phyloP scores from a whole-genome alignment of 352 stramenopile species.

The Halophytophthora batemanensis region DNA sequence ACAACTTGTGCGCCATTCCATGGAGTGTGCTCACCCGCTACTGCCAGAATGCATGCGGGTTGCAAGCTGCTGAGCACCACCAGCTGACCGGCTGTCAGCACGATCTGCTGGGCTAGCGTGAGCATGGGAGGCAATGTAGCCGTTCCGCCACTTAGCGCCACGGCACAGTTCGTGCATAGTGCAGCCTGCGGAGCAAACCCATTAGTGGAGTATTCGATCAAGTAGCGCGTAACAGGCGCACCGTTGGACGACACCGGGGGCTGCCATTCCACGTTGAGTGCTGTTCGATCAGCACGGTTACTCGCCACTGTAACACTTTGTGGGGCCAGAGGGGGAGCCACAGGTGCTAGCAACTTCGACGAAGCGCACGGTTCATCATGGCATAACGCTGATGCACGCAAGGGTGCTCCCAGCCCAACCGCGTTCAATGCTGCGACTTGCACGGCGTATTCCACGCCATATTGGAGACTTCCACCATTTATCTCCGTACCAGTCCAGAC shows the following conservation, averaged over 20 bases:
- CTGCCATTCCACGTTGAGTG: slow-evolving; percentile 87
- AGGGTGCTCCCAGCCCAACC: slow-evolving; percentile 66
- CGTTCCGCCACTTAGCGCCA: slow-evolving; percentile 28
- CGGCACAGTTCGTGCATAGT: slow-evolving; percentile 54
- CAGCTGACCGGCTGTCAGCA: slow-evolving; percentile 35
- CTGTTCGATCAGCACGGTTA: slow-evolving; percentile 65
- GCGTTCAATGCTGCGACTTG: slow-evolving; percentile 87
- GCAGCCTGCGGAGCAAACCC: slow-evolving; percentile 31
- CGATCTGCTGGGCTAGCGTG: slow-evolving; percentile 32
- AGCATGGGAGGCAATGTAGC: slow-evolving; percentile 15
- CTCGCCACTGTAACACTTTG: slow-evolving; percentile 80
- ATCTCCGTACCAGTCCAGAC: slow-evolving; percentile 72
- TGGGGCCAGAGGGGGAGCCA: slow-evolving; percentile 69
- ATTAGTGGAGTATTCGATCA: slow-evolving; percentile 84
- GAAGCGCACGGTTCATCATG: slow-evolving; percentile 55
- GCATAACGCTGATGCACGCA: slow-evolving; percentile 39
- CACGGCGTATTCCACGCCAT: slow-evolving; percentile 89
- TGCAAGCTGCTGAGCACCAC: slow-evolving; percentile 41
- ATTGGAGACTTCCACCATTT: slow-evolving; percentile 69
- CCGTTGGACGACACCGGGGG: slow-evolving; percentile 62
- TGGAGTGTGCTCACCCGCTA: slow-evolving; percentile 30
- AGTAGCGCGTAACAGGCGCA: slow-evolving; percentile 57
- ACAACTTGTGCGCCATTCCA: slow-evolving; percentile 37
- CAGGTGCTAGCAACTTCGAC: slow-evolving; percentile 39
- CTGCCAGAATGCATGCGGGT: slow-evolving; percentile 48